phyloP scores from a whole-genome alignment of 2,329 filamentous ascomycete genomes.

The Bipolaris gigantea region DNA sequence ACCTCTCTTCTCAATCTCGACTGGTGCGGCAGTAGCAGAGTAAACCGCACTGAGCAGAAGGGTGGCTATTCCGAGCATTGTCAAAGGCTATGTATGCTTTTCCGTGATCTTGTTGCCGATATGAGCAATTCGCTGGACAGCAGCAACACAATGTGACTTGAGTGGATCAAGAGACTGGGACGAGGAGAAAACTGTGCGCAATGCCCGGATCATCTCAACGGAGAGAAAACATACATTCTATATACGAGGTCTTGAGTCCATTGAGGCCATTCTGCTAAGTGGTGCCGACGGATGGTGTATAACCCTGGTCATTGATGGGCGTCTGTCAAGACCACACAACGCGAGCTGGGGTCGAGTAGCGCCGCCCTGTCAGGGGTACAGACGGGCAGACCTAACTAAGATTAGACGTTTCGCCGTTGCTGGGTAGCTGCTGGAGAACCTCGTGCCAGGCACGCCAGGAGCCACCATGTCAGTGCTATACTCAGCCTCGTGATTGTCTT shows the following conservation, averaged over 20 bases:
- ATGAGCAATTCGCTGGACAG: background rate
- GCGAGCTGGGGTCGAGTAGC: constrained; percentile 1
- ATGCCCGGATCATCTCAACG: background rate
- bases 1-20: constrained; percentile 36
- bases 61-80: constrained; percentile 21
- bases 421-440: background rate
- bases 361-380: background rate
- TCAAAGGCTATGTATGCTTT: constrained; percentile 11
- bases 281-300: constrained; percentile 1
- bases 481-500: background rate
- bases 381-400: constrained; percentile 5
- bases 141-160: background rate
- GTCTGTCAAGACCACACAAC: background rate
- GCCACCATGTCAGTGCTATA: background rate
- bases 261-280: background rate
- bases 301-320: constrained; percentile 2
- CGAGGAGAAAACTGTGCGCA: background rate
- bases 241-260: background rate
- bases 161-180: background rate
- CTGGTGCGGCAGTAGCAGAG: constrained; percentile 30
- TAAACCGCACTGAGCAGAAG: constrained; percentile 25
- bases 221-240: background rate
- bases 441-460: background rate
- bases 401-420: constrained; percentile 10
- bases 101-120: background rate